Evolutionary conservation across 2,329 filamentous ascomycete species (phyloP).

Genomic region (Stemphylium beticola): DNA sequence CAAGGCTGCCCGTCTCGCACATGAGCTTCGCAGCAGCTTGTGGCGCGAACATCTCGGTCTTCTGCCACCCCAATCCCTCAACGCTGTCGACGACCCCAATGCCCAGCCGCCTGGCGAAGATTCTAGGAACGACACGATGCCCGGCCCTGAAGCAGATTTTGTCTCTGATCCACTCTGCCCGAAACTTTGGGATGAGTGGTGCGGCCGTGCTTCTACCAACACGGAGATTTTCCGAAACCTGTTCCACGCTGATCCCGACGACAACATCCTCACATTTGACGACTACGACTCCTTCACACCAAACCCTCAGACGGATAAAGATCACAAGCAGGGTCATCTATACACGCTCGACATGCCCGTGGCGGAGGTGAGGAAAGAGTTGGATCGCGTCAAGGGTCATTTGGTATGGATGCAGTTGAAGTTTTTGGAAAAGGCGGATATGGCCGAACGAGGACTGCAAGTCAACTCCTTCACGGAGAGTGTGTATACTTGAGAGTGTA

Average conservation of each 20-base stretch:
- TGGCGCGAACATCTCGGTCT: conserved; percentile 93
- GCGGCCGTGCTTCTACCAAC: conserved; percentile 69
- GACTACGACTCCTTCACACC: conserved; percentile 81
- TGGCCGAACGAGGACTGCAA: conserved; percentile 88
- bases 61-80: conserved; percentile 72
- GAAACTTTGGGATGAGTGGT: conserved; percentile 71
- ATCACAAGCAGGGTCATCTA: conserved; percentile 78
- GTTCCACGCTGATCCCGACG: conserved; percentile 88
- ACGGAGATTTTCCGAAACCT: conserved; percentile 78
- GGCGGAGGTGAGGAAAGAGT: conserved; percentile 73
- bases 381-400: conserved; percentile 84
- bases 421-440: conserved; percentile 81
- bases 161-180: conserved; percentile 66
- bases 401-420: conserved; percentile 94
- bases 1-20: conserved; percentile 79
- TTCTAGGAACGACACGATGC: conserved; percentile 75
- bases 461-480: conserved; percentile 88
- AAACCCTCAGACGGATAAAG: conserved; percentile 62
- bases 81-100: conserved; percentile 72
- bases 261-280: conserved; percentile 85
- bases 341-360: conserved; percentile 72
- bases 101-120: conserved; percentile 74
- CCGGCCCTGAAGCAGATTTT: conserved; percentile 68
- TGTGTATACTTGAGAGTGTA: conserved; percentile 66
- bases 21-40: conserved; percentile 79